These are phyloP conservation scores for Botrytis galanthina DNA, from an alignment of 2,329 filamentous ascomycete genomes.

Conservation along the genomic window DNA sequence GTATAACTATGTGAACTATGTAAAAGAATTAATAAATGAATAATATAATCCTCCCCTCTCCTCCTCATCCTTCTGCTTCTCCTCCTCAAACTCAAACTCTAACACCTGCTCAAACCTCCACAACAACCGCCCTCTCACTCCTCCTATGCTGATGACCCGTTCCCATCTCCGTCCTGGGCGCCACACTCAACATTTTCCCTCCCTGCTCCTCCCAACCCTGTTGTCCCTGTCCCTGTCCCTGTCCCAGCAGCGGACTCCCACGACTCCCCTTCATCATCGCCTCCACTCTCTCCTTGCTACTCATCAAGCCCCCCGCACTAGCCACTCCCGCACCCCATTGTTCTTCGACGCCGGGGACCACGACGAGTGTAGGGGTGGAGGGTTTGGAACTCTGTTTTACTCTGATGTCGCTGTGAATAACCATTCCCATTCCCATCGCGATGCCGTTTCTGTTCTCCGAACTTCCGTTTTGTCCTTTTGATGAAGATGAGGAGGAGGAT, in stretches of 20 bases:
- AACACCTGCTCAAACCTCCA: not conserved
- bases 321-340: not conserved
- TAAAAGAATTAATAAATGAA: not conserved
- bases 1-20: not conserved
- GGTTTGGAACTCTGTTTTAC: not conserved
- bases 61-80: no score
- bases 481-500: no score
- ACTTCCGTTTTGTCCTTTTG: not conserved
- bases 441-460: no score
- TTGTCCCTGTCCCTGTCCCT: no score
- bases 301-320: not conserved
- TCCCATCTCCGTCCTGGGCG: not conserved
- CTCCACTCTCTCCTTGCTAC: not conserved
- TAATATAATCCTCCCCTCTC: not conserved
- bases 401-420: not conserved
- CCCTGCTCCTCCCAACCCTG: not conserved
- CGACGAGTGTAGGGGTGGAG: not conserved
- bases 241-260: not conserved
- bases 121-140: constrained; percentile 2
- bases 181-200: not conserved
- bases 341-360: not conserved
- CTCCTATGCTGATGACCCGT: not conserved
- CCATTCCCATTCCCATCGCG: not conserved
- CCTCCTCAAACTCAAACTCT: not conserved
- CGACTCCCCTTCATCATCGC: not conserved